Base-by-base conservation (phyloP, 768 basidiomycete genomes). In the Dendrothele bispora region DNA sequence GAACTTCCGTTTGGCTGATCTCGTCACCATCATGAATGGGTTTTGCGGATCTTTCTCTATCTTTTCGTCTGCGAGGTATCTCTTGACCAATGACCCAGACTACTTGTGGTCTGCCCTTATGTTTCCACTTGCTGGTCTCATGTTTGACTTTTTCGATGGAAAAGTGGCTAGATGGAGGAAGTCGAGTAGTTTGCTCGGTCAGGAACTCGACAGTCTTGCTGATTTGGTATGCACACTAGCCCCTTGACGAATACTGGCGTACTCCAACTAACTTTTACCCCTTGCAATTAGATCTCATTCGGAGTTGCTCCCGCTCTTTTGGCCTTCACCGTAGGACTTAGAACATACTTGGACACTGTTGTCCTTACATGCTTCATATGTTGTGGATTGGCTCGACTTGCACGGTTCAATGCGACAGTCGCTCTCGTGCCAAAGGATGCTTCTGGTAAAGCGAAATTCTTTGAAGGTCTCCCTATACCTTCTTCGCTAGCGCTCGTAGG, bases 21-120 rank as follows among this genome's bases (percentile, higher is more conserved):
- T 97, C 43, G 93, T 99, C 58, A 99, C 97, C 28, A 93, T 99
- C 55, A 94, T 95, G 87, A 99, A 99, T 64, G 97, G 97, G 37
- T 88, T 98, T 66, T 99, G 97, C 70, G 97, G 97, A 49, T 89
- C 90, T 15, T 86, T 95, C 58, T 98, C 94, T 22, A 81, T 99
- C 63, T 94, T 98, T 68, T 90, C 86, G 29, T 94, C 91, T 5
- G 94, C 91, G 38, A 83, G 84, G 43, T 99, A 95, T 74, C 80
- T 98, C 56, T 48, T 85, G 35, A 84, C 86, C 20, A 82, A 86
- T 52, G 88, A 95, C 62, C 77, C 80, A 52, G 82, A 82, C 58
- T 84, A 87, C 68, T 73, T 97, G 50, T 87, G 88, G 85, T 81
- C 82, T 46, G 97, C 94, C n/a, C 82, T 95, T 52, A 71, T 77